Evolutionary conservation across 768 basidiomycete species (phyloP).

Genomic region (Mycena venus): DNA sequence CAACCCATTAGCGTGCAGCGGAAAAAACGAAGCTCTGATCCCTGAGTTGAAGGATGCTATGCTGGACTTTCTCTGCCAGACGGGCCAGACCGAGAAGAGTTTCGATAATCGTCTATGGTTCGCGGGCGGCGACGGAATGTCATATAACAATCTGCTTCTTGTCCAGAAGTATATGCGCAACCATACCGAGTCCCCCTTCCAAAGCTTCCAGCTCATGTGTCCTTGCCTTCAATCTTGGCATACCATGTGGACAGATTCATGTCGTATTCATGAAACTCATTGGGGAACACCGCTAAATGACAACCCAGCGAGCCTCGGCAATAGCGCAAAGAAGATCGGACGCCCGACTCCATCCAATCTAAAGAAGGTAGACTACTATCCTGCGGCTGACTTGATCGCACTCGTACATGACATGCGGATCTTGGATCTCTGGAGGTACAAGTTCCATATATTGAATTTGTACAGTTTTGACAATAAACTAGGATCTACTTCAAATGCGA

Average conservation of each 20-base stretch:
- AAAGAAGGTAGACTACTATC: constrained; percentile 41
- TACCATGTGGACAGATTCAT: constrained; percentile 48
- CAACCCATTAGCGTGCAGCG: constrained; percentile 32
- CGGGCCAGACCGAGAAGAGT: background rate
- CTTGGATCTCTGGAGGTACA: constrained; percentile 36
- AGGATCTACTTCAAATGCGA: background rate
- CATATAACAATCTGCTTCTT: constrained; percentile 42
- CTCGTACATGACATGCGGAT: constrained; percentile 37
- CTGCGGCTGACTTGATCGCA: constrained; percentile 35
- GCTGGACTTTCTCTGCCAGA: constrained; percentile 49
- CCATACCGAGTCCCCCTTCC: constrained; percentile 34
- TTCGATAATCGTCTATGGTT: constrained; percentile 31
- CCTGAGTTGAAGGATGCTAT: constrained; percentile 48
- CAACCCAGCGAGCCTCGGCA: constrained; percentile 35
- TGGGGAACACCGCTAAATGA: constrained; percentile 35
- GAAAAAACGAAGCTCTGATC: constrained; percentile 42
- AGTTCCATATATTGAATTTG: too few relatives aligned
- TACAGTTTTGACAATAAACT: background rate
- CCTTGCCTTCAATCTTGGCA: constrained; percentile 49
- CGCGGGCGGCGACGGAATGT: constrained; percentile 52
- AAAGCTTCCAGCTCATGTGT: constrained; percentile 35
- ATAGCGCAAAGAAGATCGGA: constrained; percentile 29
- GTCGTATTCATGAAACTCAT: constrained; percentile 34
- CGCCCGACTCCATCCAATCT: constrained; percentile 39
- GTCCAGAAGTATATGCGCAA: constrained; percentile 16